phyloP scores from a whole-genome alignment of 2,329 filamentous ascomycete genomes.

The Pseudogymnoascus verrucosus region DNA sequence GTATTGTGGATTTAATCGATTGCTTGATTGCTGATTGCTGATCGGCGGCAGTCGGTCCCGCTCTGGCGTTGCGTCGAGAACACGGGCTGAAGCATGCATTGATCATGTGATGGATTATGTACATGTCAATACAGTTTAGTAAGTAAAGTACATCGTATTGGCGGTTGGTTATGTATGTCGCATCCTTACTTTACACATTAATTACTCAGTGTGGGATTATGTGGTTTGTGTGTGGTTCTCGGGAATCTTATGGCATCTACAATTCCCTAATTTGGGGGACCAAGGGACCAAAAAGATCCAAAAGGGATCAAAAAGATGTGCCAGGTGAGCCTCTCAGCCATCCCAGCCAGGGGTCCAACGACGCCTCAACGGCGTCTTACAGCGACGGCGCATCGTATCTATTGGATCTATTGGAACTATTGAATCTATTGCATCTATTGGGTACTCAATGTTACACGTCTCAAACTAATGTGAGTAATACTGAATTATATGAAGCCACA shows the following conservation, averaged over 20 bases:
- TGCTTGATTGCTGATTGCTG: slow-evolving; percentile 6
- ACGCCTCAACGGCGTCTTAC: neutral
- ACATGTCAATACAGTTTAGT: neutral
- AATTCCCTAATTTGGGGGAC: neutral
- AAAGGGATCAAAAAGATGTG: neutral
- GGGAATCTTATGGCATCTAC: neutral
- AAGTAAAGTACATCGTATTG: neutral
- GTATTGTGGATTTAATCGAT: neutral
- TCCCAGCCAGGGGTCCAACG: neutral
- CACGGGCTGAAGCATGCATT: neutral
- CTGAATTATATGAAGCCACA: neutral
- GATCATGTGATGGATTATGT: neutral
- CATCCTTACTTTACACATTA: neutral
- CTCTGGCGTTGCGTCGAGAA: neutral
- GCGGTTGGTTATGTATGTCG: neutral
- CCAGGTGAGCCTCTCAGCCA: neutral
- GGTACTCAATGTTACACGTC: neutral
- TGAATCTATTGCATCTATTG: neutral
- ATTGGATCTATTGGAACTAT: neutral
- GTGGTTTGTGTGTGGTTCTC: neutral
- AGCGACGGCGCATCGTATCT: neutral
- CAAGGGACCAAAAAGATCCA: neutral
- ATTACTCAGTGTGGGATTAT: neutral
- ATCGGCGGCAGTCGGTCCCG: neutral
- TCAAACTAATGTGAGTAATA: neutral